These are phyloP conservation scores for Trichopus zeylanicus DNA, from an alignment of 116 monocot species.

Conservation along the genomic window DNA sequence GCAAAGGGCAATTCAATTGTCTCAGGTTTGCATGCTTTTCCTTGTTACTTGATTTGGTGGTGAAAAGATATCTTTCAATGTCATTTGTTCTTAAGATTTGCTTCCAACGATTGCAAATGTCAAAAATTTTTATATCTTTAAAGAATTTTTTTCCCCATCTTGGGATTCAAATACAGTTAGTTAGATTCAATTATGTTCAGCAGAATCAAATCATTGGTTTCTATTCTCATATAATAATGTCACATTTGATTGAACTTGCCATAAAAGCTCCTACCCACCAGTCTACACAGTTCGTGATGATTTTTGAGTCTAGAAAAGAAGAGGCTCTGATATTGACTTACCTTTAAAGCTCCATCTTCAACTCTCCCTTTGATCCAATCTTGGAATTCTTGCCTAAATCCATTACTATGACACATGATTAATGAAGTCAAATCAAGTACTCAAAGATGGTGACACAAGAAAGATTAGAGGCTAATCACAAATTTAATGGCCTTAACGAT, in stretches of 20 bases:
- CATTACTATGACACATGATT: not conserved
- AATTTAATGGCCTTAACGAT: not conserved
- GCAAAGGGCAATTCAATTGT: no score
- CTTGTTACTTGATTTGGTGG: no score
- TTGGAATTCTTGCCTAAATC: not conserved
- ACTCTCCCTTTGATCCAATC: not conserved
- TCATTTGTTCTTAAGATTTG: no score
- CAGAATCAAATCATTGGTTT: no score
- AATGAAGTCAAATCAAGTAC: not conserved
- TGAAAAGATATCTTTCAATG: no score
- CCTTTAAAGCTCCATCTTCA: not conserved
- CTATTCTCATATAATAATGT: no score
- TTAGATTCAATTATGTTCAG: no score
- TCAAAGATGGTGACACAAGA: not conserved
- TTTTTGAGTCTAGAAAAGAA: not conserved
- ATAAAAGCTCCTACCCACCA: not conserved
- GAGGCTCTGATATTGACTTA: not conserved
- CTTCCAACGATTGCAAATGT: no score
- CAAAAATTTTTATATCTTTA: no score
- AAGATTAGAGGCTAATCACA: conserved; percentile 3
- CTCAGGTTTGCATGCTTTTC: no score
- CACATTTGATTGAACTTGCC: not conserved
- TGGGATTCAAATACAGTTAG: no score
- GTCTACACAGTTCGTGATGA: not conserved
- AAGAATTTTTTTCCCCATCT: no score